Percentiles rank a stretch among this genome's conserved stretches.
These are phyloP conservation scores for Paecilomyces sp. DNA, from an alignment of 2,329 filamentous ascomycete species.

Conservation along the genomic window DNA sequence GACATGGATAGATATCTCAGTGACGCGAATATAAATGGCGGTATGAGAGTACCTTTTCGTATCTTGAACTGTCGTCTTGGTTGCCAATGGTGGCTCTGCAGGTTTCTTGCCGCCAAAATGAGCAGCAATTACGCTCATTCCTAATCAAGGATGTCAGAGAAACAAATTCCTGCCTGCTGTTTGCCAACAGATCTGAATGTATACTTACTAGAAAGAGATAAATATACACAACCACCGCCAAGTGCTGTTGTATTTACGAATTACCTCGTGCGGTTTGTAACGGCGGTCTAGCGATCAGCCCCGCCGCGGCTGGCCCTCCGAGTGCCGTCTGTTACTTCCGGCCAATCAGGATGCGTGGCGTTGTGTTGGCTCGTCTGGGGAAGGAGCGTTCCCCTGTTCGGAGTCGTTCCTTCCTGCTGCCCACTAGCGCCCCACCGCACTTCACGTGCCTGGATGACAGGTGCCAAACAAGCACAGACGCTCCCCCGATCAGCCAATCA, in stretches of 20 bases:
- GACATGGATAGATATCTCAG: background rate
- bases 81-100: too few relatives aligned
- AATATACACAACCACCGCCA: too few relatives aligned
- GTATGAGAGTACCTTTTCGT: too few relatives aligned
- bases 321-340: background rate
- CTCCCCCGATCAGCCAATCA: background rate
- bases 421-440: background rate
- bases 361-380: background rate
- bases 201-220: too few relatives aligned
- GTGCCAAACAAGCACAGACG: background rate
- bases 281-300: background rate
- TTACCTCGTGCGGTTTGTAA: background rate
- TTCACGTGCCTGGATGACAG: background rate
- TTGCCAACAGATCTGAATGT: too few relatives aligned
- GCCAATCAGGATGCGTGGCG: background rate
- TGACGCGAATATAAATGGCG: too few relatives aligned
- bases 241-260: background rate
- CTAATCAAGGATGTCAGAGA: too few relatives aligned
- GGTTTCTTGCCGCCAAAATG: too few relatives aligned
- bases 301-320: background rate
- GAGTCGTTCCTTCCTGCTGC: background rate
- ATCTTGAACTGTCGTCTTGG: too few relatives aligned
- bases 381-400: background rate
- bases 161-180: too few relatives aligned
- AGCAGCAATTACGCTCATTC: too few relatives aligned